Base-by-base conservation (phyloP, 768 basidiomycete genomes). In the Mycena albidolilacea region DNA sequence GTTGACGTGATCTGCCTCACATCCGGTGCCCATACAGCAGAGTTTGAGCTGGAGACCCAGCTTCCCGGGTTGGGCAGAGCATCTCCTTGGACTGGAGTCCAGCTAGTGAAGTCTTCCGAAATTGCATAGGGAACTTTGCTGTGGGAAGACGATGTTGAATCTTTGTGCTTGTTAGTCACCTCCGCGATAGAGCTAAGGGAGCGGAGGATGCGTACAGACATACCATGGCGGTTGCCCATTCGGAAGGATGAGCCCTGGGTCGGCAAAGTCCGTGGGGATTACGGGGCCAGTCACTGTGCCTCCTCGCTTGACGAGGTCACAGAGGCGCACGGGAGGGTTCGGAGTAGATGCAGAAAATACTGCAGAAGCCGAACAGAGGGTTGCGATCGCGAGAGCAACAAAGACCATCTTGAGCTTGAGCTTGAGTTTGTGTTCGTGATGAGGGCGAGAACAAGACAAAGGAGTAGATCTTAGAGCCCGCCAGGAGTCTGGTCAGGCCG, bases 211-310 rank as follows among this genome's bases (percentile, higher is more conserved):
- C 57, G 57, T 58, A 58, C 57, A 58, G 57, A 60, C 59, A 60
- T 60, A 43, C 59, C 59, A 43, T 41, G 39, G 39, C 23, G 39
- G n/a, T 21, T 23, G 39, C 39, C 59, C 39, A 43, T 43, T 23
- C 21, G 39, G 59, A 15, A 60, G 39, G 19, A 60, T 21, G n/a
- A 43, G 39, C 12, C 41, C 59, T 60, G 59, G 59, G 59, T 60
- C 59, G 19, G 59, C 10, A n/a, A 60, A 60, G 41, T 60, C 59
- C 41, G 39, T 41, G 41, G n/a, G 19, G 39, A 60, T 21, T 10
- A 60, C 59, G 21, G 59, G 59, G 21, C 59, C 59, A 15, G 35
- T 58, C 7, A 58, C 57, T 38, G 57, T 58, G 57, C 57, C 57
- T 58, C 17, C 57, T 58, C 57, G 57, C 8, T 58, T 58, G 37